These are phyloP conservation scores for Dentipellis sp. DNA, from an alignment of 768 basidiomycete genomes.

Conservation along the genomic window DNA sequence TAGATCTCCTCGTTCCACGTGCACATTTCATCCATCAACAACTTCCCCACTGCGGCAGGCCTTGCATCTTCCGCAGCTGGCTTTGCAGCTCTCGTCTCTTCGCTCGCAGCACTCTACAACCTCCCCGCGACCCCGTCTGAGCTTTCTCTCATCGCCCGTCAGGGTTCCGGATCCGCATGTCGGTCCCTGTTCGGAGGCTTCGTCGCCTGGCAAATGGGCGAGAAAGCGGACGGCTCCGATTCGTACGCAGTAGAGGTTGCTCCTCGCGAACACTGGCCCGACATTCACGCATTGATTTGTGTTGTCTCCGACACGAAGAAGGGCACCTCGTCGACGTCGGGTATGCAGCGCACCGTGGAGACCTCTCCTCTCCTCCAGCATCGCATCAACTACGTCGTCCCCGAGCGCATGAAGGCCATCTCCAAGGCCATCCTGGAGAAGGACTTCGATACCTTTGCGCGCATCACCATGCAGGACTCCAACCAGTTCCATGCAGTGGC, in stretches of 20 bases:
- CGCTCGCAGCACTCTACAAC: slow-evolving; percentile 77
- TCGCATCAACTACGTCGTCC: slow-evolving; percentile 82
- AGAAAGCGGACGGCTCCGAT: slow-evolving; percentile 61
- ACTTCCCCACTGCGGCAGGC: slow-evolving; percentile 98
- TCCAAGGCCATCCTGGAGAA: slow-evolving; percentile 63
- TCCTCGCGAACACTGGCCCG: slow-evolving; percentile 81
- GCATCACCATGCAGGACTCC: slow-evolving; percentile 93
- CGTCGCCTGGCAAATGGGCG: slow-evolving; percentile 89
- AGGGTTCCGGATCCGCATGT: slow-evolving; percentile 97
- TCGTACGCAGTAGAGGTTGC: slow-evolving; percentile 86
- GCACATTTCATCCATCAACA: slow-evolving; percentile 93
- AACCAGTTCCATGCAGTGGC: slow-evolving; percentile 99
- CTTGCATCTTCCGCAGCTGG: slow-evolving; percentile 96
- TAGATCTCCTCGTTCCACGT: slow-evolving; percentile 67
- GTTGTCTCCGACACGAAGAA: slow-evolving; percentile 96
- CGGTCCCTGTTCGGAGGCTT: slow-evolving; percentile 96
- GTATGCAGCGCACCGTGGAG: slow-evolving; percentile 97
- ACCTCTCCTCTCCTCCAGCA: slow-evolving; percentile 84
- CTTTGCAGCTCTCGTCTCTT: slow-evolving; percentile 89
- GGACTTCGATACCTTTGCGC: slow-evolving; percentile 86
- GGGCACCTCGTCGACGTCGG: slow-evolving; percentile 87
- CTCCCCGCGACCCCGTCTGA: slow-evolving; percentile 71
- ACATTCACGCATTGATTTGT: slow-evolving; percentile 95
- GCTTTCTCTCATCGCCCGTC: slow-evolving; percentile 91
- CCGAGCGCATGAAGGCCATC: slow-evolving; percentile 77